phyloP scores from a whole-genome alignment of 768 basidiomycete genomes.

The Lentinula boryana region DNA sequence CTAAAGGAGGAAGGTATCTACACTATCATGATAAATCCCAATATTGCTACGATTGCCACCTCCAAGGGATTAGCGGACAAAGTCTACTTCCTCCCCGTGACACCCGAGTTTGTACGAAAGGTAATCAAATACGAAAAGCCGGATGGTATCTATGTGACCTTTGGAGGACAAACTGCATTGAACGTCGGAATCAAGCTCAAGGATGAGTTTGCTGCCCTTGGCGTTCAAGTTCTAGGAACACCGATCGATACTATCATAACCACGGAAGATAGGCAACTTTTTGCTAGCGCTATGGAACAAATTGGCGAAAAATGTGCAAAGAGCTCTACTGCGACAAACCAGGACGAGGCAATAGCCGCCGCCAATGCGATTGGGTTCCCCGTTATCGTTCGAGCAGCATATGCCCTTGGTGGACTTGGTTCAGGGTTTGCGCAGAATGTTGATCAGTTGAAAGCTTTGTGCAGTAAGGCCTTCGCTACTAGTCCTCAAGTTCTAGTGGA shows the following conservation, averaged over 20 bases:
- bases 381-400: slow-evolving; percentile 94
- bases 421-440: slow-evolving; percentile 96
- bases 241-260: slow-evolving; percentile 96
- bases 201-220: slow-evolving; percentile 88
- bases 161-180: slow-evolving; percentile 96
- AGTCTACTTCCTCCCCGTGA: slow-evolving; percentile 98
- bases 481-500: slow-evolving; percentile 98
- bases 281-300: slow-evolving; percentile 89
- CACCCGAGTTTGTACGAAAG: slow-evolving; percentile 95
- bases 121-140: slow-evolving; percentile 99
- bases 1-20: slow-evolving; percentile 99
- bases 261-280: slow-evolving; percentile 94
- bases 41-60: slow-evolving; percentile 98
- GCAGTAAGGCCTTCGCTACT: slow-evolving; percentile 93
- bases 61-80: slow-evolving; percentile 98
- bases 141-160: slow-evolving; percentile 98
- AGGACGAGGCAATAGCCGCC: slow-evolving; percentile 78
- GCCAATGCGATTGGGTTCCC: slow-evolving; percentile 87
- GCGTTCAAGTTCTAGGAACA: slow-evolving; percentile 91
- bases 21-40: slow-evolving; percentile 97
- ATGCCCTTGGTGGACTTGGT: slow-evolving; percentile 92
- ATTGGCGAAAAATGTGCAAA: slow-evolving; percentile 96
- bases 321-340: slow-evolving; percentile 80
- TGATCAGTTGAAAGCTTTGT: slow-evolving; percentile 80
- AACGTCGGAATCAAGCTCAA: slow-evolving; percentile 97